phyloP scores from a whole-genome alignment of 129 eudicot genomes.

The Tanacetum coccineum region DNA sequence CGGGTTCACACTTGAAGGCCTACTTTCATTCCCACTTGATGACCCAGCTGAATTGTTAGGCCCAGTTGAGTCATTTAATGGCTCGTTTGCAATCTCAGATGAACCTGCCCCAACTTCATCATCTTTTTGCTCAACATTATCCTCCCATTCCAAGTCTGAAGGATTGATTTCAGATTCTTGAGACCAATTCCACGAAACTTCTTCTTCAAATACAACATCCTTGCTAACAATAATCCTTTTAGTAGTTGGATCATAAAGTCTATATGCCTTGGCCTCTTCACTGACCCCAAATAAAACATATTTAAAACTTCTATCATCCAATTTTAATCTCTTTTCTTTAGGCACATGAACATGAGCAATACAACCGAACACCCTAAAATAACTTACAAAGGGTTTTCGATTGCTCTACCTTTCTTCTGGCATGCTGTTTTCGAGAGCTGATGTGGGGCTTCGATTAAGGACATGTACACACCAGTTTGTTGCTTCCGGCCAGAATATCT shows the following conservation, averaged over 20 bases:
- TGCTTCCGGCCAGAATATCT: constrained; percentile 17
- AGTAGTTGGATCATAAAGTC: too few species aligned
- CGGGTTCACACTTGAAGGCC: neutral
- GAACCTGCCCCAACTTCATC: too few species aligned
- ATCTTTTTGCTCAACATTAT: neutral
- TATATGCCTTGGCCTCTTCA: too few species aligned
- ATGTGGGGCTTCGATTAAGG: constrained; percentile 7
- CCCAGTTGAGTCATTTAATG: neutral
- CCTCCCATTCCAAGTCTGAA: neutral
- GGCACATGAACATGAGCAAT: constrained; percentile 18
- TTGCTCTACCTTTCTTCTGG: constrained; percentile 17
- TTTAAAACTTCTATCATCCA: too few species aligned
- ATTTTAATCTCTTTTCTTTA: constrained; percentile 11
- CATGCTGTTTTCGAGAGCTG: neutral
- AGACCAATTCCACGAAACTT: neutral
- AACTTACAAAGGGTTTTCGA: constrained; percentile 1
- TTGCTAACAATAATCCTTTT: too few species aligned
- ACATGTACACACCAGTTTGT: constrained; percentile 5
- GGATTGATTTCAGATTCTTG: neutral
- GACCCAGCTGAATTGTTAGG: neutral
- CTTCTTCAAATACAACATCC: too few species aligned
- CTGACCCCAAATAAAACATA: constrained; percentile 16
- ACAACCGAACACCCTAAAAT: constrained; percentile 14
- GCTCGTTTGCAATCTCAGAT: too few species aligned
- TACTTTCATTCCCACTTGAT: neutral